Percentiles rank a stretch among this genome's conserved stretches.
Conservation (phyloP, 1,284 basidiomycete species). For the Ganoderma lucidum region DNA sequence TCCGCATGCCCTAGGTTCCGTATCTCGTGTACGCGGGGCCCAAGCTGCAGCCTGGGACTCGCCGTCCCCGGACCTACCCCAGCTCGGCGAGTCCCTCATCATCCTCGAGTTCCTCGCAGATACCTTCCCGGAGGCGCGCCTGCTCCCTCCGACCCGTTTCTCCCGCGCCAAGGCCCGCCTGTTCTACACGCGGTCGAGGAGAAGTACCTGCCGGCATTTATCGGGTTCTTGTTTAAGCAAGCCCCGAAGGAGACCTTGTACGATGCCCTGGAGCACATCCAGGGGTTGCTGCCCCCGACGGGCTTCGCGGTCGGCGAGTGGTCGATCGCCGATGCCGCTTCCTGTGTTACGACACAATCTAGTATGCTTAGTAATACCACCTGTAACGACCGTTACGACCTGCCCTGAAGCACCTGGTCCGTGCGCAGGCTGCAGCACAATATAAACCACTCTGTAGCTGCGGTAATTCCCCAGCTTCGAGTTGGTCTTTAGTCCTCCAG, state of each 20-base stretch:
- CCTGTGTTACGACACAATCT: no score
- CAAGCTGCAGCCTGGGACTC: conserved; percentile 51
- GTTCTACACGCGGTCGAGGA: conserved; percentile 59
- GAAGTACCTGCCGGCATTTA: conserved; percentile 48
- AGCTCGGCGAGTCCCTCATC: conserved; percentile 65
- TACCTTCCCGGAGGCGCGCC: conserved; percentile 51
- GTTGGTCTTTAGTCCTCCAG: no score
- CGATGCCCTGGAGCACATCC: conserved; percentile 40
- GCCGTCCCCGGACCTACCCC: conserved; percentile 62
- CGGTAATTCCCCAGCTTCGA: no score
- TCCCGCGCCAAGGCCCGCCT: conserved; percentile 68
- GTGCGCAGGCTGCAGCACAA: no score
- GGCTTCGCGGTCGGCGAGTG: conserved; percentile 46
- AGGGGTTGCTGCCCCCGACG: conserved; percentile 41
- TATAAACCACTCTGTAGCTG: no score
- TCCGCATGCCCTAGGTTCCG: conserved; percentile 48
- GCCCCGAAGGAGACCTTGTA: conserved; percentile 51
- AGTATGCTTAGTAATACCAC: no score
- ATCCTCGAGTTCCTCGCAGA: conserved; percentile 71
- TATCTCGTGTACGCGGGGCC: conserved; percentile 67
- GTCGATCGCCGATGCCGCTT: conserved; percentile 62
- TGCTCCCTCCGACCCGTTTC: conserved; percentile 64
- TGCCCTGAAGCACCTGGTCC: no score
- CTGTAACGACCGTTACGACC: no score
- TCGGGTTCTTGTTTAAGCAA: conserved; percentile 37